A percentile compares a stretch with the other conserved stretches of the same genome.
These are phyloP conservation scores for Gaertneriomyces semiglobifer DNA, from an alignment of 192 early-diverging fungal species.

Conservation along the genomic window DNA sequence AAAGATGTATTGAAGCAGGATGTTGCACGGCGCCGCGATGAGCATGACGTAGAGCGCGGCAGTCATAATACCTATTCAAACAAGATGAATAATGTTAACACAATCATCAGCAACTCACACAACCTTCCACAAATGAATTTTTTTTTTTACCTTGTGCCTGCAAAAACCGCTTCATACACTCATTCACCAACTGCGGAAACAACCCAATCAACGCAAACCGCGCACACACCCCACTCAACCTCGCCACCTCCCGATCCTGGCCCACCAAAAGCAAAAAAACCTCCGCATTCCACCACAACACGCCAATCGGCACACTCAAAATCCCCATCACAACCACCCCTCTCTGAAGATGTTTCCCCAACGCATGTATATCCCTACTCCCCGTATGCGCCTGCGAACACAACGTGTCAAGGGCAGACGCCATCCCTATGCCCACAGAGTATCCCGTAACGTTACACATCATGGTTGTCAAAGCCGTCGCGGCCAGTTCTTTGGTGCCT, in stretches of 20 bases:
- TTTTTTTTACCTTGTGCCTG: conserved; percentile 78
- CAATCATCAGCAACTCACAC: too few species aligned
- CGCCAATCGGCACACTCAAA: conserved; percentile 67
- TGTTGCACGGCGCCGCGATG: conserved; percentile 68
- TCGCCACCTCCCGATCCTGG: conserved; percentile 72
- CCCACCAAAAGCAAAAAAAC: conserved; percentile 60
- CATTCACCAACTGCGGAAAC: conserved; percentile 74
- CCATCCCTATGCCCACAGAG: conserved; percentile 49
- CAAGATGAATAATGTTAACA: too few species aligned
- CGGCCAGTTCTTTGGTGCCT: conserved; percentile 44
- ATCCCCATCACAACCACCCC: conserved; percentile 71
- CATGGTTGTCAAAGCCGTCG: conserved; percentile 36
- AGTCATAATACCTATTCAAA: conserved; percentile 75
- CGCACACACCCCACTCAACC: conserved; percentile 68
- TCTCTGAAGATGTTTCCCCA: conserved; percentile 55
- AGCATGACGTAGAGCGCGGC: conserved; percentile 72
- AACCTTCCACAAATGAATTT: too few species aligned
- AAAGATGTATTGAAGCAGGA: conserved; percentile 70
- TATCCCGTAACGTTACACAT: conserved; percentile 47
- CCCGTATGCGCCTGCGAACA: conserved; percentile 49
- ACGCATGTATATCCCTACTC: conserved; percentile 33
- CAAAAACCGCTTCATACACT: conserved; percentile 81
- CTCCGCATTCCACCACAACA: conserved; percentile 71
- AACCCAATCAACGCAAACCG: conserved; percentile 66
- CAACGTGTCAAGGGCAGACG: conserved; percentile 50